phyloP scores from a whole-genome alignment of 2,329 filamentous ascomycete genomes.

The Neonectria sp. region DNA sequence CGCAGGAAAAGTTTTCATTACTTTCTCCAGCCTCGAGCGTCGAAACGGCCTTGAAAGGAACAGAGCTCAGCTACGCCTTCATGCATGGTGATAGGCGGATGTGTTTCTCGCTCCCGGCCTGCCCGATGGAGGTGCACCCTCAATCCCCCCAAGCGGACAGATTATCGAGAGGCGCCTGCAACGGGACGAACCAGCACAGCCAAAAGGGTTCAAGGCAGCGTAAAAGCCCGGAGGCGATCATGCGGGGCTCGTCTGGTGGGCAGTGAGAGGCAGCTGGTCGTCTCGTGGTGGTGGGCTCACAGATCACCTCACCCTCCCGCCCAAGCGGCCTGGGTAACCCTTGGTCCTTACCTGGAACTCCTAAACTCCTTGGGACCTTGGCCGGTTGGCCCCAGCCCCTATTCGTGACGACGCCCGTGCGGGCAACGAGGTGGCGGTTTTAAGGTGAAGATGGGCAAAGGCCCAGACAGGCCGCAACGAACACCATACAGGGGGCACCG shows the following conservation, averaged over 20 bases:
- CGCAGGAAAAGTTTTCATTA: constrained; percentile 28
- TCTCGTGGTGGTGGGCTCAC: constrained; percentile 44
- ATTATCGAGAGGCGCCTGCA: constrained; percentile 37
- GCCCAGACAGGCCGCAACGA: constrained; percentile 35
- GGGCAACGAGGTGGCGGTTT: constrained; percentile 33
- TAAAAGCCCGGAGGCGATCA: constrained; percentile 27
- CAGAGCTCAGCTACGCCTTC: constrained; percentile 25
- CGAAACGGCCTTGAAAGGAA: constrained; percentile 26
- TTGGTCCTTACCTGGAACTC: neutral
- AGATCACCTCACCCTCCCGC: constrained; percentile 46
- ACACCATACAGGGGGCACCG: constrained; percentile 33
- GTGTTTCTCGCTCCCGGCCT: constrained; percentile 19
- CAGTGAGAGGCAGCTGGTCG: constrained; percentile 37
- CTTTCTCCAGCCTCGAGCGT: constrained; percentile 18
- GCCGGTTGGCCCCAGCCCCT: constrained; percentile 36
- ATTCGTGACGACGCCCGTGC: constrained; percentile 40
- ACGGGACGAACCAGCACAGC: constrained; percentile 38
- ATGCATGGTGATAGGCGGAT: constrained; percentile 7
- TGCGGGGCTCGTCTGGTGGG: constrained; percentile 30
- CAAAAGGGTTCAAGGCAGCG: constrained; percentile 37
- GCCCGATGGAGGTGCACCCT: constrained; percentile 33
- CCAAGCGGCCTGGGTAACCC: constrained; percentile 23
- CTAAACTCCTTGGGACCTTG: constrained; percentile 22
- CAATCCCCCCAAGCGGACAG: constrained; percentile 2
- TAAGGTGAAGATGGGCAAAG: constrained; percentile 35